Percentiles rank a stretch among this genome's conserved stretches.
These are phyloP conservation scores for Paecilomyces sp. DNA, from an alignment of 2,329 filamentous ascomycete genomes.

Conservation along the genomic window DNA sequence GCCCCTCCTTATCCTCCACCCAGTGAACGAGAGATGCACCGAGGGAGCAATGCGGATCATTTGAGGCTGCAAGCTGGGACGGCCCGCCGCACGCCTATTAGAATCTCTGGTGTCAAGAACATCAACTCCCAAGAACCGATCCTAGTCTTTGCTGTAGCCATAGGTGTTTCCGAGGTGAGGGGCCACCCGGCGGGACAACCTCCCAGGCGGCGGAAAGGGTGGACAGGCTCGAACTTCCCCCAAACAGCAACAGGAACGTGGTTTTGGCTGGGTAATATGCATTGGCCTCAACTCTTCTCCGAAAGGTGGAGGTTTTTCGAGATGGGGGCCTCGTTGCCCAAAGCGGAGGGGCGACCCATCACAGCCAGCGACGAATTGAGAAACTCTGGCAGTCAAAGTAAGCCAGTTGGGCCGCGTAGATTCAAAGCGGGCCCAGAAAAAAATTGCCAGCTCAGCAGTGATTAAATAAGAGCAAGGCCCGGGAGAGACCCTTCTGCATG, in stretches of 20 bases:
- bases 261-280: conserved; percentile 2
- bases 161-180: background rate
- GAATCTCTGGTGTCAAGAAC: background rate
- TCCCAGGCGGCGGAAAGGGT: conserved; percentile 1
- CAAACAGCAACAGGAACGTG: conserved; percentile 5
- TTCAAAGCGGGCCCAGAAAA: conserved; percentile 15
- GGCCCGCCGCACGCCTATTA: conserved; percentile 33
- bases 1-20: conserved; percentile 26
- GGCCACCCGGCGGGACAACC: background rate
- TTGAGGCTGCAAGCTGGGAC: conserved; percentile 40
- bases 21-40: conserved; percentile 20
- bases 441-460: conserved; percentile 26
- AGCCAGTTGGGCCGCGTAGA: conserved; percentile 11
- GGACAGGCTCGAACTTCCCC: background rate
- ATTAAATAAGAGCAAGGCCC: background rate
- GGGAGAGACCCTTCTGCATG: background rate
- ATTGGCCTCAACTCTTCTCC: conserved; percentile 1
- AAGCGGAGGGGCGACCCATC: conserved; percentile 20
- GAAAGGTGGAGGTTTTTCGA: conserved; percentile 4
- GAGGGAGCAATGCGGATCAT: conserved; percentile 33
- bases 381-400: background rate
- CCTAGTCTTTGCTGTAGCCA: background rate
- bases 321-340: conserved; percentile 15
- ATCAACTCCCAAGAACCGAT: background rate
- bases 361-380: conserved; percentile 15